These are phyloP conservation scores for Chaetothyriales sp. DNA, from an alignment of 2,329 filamentous ascomycete genomes.

Conservation along the genomic window DNA sequence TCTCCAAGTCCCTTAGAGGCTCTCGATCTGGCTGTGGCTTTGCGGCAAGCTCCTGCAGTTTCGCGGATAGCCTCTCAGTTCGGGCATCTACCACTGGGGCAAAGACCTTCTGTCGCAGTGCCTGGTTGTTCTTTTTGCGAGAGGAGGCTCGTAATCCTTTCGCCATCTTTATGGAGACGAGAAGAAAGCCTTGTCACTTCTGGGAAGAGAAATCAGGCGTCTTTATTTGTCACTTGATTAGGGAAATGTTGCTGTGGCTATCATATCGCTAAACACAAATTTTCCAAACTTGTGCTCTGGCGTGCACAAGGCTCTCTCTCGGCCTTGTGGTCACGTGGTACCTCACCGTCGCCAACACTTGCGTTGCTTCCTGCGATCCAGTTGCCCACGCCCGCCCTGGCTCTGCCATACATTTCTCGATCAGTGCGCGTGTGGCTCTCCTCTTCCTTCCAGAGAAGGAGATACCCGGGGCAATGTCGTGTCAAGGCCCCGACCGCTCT, in stretches of 20 bases:
- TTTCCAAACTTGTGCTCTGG: background rate
- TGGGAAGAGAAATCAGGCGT: background rate
- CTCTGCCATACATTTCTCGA: background rate
- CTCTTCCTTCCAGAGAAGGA: background rate
- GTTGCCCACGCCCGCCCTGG: background rate
- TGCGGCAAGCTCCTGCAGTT: conserved; percentile 64
- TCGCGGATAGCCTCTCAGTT: conserved; percentile 68
- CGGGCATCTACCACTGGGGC: conserved; percentile 66
- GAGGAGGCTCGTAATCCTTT: conserved; percentile 69
- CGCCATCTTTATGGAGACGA: conserved; percentile 47
- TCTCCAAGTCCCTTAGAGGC: conserved; percentile 29
- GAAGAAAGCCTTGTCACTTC: background rate
- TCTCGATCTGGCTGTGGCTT: conserved; percentile 48
- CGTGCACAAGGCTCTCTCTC: background rate
- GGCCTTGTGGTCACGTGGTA: background rate
- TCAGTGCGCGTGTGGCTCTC: background rate
- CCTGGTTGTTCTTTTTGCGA: conserved; percentile 68
- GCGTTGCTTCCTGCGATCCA: background rate
- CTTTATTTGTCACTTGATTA: background rate
- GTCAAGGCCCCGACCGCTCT: background rate
- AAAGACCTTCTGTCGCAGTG: conserved; percentile 67
- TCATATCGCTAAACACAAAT: background rate
- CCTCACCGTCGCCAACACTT: background rate
- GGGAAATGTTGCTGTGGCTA: background rate
- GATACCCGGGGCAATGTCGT: background rate